These are phyloP conservation scores for Phytophthora fragariaefolia DNA, from an alignment of 352 stramenopile genomes.

Conservation along the genomic window DNA sequence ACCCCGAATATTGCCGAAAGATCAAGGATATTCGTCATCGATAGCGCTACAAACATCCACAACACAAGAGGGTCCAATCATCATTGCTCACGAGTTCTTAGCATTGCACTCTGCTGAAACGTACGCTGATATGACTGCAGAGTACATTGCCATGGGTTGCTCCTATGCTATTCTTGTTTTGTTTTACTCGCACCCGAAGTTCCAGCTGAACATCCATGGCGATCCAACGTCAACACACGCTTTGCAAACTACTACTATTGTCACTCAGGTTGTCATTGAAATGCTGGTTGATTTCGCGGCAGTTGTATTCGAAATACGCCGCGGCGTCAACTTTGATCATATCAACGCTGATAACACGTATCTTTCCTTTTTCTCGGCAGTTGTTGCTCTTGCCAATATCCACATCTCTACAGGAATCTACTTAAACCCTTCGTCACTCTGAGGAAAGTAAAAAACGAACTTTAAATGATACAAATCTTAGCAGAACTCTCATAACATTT, in stretches of 20 bases:
- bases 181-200: conserved; percentile 30
- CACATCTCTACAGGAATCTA: conserved; percentile 26
- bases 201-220: neutral
- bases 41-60: neutral
- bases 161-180: conserved; percentile 39
- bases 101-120: conserved; percentile 29
- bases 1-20: neutral
- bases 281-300: conserved; percentile 33
- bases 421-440: neutral
- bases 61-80: too few species aligned
- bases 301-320: conserved; percentile 26
- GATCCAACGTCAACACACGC: conserved; percentile 25
- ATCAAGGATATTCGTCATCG: neutral
- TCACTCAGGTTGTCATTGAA: conserved; percentile 26
- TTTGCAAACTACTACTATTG: conserved; percentile 7
- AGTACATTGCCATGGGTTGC: conserved; percentile 55
- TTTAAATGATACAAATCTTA: neutral
- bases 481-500: too few species aligned
- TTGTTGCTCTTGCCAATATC: conserved; percentile 27
- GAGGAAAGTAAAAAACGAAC: too few species aligned
- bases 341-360: conserved; percentile 30
- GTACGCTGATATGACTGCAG: conserved; percentile 44
- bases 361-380: conserved; percentile 27
- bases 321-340: conserved; percentile 19
- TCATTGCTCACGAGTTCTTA: conserved; percentile 22